phyloP scores from a whole-genome alignment of 2,329 filamentous ascomycete species.

The Neofusicoccum laricinum region DNA sequence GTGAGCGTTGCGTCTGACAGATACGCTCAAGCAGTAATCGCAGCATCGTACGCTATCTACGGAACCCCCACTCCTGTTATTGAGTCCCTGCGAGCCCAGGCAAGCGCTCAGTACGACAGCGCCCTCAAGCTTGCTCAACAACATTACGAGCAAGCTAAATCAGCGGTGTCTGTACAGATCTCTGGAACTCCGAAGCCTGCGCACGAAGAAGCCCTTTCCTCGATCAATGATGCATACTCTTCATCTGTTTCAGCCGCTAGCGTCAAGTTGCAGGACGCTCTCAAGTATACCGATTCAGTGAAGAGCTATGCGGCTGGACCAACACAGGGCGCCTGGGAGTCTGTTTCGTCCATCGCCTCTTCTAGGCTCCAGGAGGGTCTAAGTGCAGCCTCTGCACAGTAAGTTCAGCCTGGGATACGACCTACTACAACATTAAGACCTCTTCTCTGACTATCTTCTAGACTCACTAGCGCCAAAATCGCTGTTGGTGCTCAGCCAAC shows the following conservation, averaged over 20 bases:
- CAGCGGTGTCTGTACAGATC: constrained; percentile 64
- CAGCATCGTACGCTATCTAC: constrained; percentile 57
- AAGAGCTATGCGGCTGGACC: constrained; percentile 41
- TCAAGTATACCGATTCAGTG: constrained; percentile 42
- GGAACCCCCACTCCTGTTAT: constrained; percentile 48
- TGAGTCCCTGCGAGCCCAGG: constrained; percentile 48
- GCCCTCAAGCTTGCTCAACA: constrained; percentile 65
- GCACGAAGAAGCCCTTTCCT: constrained; percentile 67
- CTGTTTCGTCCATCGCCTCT: constrained; percentile 66
- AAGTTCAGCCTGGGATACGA: neutral
- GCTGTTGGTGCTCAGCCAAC: constrained; percentile 64
- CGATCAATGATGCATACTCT: constrained; percentile 67
- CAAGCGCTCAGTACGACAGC: constrained; percentile 58
- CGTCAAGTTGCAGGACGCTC: constrained; percentile 54
- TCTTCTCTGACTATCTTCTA: neutral
- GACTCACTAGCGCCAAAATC: constrained; percentile 64
- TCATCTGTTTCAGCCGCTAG: constrained; percentile 62
- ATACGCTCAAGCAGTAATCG: constrained; percentile 57
- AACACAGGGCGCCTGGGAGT: constrained; percentile 51
- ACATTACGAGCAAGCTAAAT: constrained; percentile 66
- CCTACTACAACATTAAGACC: neutral
- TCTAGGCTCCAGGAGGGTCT: constrained; percentile 69
- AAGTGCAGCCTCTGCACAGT: constrained; percentile 65
- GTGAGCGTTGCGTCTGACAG: constrained; percentile 52
- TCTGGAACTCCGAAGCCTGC: constrained; percentile 67